Percentiles rank a stretch among this genome's conserved stretches.
phyloP scores from a whole-genome alignment of 2,329 filamentous ascomycete species.

The Pseudogymnoascus sp. region DNA sequence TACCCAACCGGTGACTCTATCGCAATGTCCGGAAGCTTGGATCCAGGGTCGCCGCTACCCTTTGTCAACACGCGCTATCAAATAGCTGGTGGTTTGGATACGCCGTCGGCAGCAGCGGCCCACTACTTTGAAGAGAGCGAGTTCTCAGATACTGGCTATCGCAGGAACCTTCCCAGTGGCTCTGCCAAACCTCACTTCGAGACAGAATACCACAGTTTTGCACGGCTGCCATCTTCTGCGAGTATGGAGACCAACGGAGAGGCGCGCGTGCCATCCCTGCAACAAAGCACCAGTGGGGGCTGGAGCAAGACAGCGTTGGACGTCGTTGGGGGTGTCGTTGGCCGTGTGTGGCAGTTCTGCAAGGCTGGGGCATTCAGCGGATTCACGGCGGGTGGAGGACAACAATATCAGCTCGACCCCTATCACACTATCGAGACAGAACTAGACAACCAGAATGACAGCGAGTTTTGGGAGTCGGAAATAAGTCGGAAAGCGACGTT shows the following conservation, averaged over 20 bases:
- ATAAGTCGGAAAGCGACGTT: background rate
- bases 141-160: constrained; percentile 35
- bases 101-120: constrained; percentile 33
- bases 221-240: background rate
- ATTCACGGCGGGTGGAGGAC: constrained; percentile 80
- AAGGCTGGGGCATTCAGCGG: constrained; percentile 67
- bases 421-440: constrained; percentile 1
- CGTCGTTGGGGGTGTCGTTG: constrained; percentile 61
- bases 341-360: constrained; percentile 83
- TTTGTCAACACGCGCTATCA: constrained; percentile 47
- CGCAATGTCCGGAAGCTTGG: constrained; percentile 13
- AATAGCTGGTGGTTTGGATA: constrained; percentile 45
- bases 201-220: constrained; percentile 15
- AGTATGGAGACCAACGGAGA: constrained; percentile 21
- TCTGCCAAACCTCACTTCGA: constrained; percentile 4
- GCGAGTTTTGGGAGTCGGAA: background rate
- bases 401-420: constrained; percentile 54
- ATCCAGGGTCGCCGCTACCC: constrained; percentile 33
- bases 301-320: constrained; percentile 57
- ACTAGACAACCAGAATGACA: background rate
- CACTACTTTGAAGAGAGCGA: constrained; percentile 31
- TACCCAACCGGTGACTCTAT: constrained; percentile 13
- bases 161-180: constrained; percentile 24
- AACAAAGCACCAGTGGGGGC: constrained; percentile 31
- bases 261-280: constrained; percentile 16